Conservation (phyloP, 129 eudicot genomes). For the Deinandra increscens region DNA sequence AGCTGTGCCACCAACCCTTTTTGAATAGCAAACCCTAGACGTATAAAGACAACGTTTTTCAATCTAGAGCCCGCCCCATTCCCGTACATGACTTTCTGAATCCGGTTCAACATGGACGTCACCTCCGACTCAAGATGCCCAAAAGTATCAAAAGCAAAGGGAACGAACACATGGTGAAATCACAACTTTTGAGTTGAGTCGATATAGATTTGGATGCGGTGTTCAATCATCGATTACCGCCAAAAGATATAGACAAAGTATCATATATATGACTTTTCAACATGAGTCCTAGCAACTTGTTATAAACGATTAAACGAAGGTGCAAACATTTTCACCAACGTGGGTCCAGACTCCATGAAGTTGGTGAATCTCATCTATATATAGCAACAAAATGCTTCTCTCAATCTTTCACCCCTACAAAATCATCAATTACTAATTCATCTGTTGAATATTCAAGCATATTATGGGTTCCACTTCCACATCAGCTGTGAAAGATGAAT, state of each 20-base stretch:
- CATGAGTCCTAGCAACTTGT: conserved; percentile 2
- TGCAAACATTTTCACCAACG: not conserved
- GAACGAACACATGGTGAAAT: too few species aligned
- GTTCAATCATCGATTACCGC: not conserved
- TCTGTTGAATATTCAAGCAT: not conserved
- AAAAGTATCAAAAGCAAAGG: too few species aligned
- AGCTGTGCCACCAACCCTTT: too few species aligned
- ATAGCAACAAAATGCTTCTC: not conserved
- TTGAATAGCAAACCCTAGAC: too few species aligned
- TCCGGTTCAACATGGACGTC: too few species aligned
- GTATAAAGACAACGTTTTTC: too few species aligned
- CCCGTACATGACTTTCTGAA: too few species aligned
- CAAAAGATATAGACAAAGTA: not conserved
- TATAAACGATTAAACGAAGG: not conserved
- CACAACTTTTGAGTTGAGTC: conserved; percentile 7
- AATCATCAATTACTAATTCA: not conserved
- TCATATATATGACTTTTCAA: not conserved
- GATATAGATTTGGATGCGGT: not conserved
- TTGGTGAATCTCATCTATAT: conserved; percentile 23
- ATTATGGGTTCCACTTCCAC: conserved; percentile 32
- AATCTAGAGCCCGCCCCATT: too few species aligned
- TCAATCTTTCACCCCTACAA: conserved; percentile 3
- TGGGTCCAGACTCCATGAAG: not conserved
- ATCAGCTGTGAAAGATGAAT: conserved; percentile 14
- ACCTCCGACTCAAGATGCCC: too few species aligned